Conservation (phyloP, 768 basidiomycete genomes). For the Fomitopsis pulvina region DNA sequence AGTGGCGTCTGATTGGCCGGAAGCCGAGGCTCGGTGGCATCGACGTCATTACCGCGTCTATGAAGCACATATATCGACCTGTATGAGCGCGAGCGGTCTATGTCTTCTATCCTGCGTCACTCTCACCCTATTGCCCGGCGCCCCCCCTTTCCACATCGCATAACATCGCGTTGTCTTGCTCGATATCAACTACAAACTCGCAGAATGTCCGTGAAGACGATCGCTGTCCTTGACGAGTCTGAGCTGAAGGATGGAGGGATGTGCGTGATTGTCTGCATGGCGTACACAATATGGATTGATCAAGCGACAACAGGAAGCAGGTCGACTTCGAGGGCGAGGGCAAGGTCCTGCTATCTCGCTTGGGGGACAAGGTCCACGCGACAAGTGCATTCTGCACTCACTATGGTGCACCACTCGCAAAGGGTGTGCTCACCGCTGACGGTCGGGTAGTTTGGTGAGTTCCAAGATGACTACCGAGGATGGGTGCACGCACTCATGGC, state of each 20-base stretch:
- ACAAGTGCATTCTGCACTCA: conserved; percentile 87
- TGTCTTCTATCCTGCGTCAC: neutral
- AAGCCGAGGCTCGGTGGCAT: neutral
- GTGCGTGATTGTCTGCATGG: conserved; percentile 23
- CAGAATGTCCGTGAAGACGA: conserved; percentile 32
- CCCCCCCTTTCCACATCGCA: neutral
- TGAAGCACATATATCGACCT: neutral
- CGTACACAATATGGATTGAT: neutral
- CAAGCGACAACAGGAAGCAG: conserved; percentile 55
- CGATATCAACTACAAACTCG: neutral
- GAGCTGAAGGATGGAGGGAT: conserved; percentile 51
- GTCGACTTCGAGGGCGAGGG: conserved; percentile 68
- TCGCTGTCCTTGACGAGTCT: conserved; percentile 41
- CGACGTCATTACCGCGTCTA: neutral
- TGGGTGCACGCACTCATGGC: no score
- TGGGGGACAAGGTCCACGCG: conserved; percentile 71
- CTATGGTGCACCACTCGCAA: conserved; percentile 82
- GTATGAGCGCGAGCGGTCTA: neutral
- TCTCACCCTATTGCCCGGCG: neutral
- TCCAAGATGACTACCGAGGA: no score
- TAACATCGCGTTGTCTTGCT: neutral
- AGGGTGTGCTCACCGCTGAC: conserved; percentile 74
- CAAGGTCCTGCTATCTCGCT: conserved; percentile 70
- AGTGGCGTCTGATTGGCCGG: neutral
- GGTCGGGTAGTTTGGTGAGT: conserved; percentile 74